Evolutionary conservation across 257 asterid species (phyloP), one percentile per base, ranked within the genome.

Genomic region (Lycium barbarum): DNA sequence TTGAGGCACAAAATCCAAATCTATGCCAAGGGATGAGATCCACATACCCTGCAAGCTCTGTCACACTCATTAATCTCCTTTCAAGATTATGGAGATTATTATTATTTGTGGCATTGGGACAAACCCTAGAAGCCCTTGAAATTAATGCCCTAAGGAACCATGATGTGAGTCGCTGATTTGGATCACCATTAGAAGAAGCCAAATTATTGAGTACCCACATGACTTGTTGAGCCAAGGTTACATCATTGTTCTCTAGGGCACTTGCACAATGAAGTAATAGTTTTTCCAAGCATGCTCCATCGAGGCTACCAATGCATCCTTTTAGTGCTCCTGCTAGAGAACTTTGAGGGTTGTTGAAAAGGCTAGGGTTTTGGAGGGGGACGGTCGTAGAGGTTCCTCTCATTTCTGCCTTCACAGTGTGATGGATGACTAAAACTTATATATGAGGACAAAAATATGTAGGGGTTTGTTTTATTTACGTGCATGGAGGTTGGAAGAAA

Each of bases 131-230:
- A 17, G 93, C 92, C 84, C 90, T 89, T 2, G 96, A 92, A 26
- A 94, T 83, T 18, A 94, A 92, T 6, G 97, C 97, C 7, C 88
- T 78, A 3, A 94, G 86, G 72, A 94, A 90, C 90, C 92, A 93
- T 4, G 93, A 93, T 26, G 98, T 91, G 1, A 94, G 92, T 80
- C 96, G 80, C 65, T 94, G 97, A 82, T 94, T 93, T 5, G 97
- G 95, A 40, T 94, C 98, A 12, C 98, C 97, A 22, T 61, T 61
- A 17, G 91, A 87, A 1, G 97, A 93, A 65, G 98, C 96, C n/a
- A 93, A 93, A 88, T 94, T 94, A 83, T 93, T 94, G 80, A 94
- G 96, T 0, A 94, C 98, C 98, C 98, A 94, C 98, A 92, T 93
- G 38, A 94, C 95, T 90, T 94, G 97, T 62, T 93, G 98, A 11